Percentiles rank a stretch among this genome's conserved stretches.
Evolutionary conservation across 805 yeast species (phyloP).

Genomic region (Metschnikowia similis): DNA sequence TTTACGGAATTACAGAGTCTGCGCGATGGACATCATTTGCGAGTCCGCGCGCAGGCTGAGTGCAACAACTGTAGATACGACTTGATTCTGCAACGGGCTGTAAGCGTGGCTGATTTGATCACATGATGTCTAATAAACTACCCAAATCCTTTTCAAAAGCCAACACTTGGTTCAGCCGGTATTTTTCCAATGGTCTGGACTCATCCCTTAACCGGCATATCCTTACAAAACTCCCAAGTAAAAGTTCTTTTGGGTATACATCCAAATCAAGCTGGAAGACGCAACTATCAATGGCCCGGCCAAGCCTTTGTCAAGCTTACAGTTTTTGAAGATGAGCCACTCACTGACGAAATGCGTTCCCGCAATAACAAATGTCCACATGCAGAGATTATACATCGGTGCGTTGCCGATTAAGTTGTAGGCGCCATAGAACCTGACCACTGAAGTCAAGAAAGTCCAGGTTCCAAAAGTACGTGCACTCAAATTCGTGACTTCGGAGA

Average conservation of each 20-base stretch:
- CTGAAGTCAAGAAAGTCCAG: slow-evolving; percentile 87
- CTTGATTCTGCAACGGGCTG: background rate
- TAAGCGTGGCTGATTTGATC: background rate
- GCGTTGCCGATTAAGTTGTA: slow-evolving; percentile 58
- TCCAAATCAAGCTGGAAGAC: slow-evolving; percentile 71
- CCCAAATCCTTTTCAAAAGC: background rate
- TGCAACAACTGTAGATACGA: background rate
- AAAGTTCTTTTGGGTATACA: slow-evolving; percentile 64
- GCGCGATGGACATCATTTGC: slow-evolving; percentile 3
- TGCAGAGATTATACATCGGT: slow-evolving; percentile 71
- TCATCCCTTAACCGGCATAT: background rate
- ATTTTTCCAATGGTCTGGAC: background rate
- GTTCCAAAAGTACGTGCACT: slow-evolving; percentile 98
- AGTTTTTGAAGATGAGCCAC: slow-evolving; percentile 75
- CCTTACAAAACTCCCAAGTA: slow-evolving; percentile 35
- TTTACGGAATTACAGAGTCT: background rate
- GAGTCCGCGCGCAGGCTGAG: background rate
- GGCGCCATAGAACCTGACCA: slow-evolving; percentile 85
- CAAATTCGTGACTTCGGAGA: slow-evolving; percentile 42
- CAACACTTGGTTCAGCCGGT: background rate
- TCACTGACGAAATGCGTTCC: slow-evolving; percentile 78
- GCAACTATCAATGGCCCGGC: slow-evolving; percentile 82
- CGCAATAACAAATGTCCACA: slow-evolving; percentile 80
- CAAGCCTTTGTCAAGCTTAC: slow-evolving; percentile 82
- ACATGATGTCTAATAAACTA: background rate